These are phyloP conservation scores for Colletotrichum sp. DNA, from an alignment of 2,329 filamentous ascomycete genomes.

Conservation along the genomic window DNA sequence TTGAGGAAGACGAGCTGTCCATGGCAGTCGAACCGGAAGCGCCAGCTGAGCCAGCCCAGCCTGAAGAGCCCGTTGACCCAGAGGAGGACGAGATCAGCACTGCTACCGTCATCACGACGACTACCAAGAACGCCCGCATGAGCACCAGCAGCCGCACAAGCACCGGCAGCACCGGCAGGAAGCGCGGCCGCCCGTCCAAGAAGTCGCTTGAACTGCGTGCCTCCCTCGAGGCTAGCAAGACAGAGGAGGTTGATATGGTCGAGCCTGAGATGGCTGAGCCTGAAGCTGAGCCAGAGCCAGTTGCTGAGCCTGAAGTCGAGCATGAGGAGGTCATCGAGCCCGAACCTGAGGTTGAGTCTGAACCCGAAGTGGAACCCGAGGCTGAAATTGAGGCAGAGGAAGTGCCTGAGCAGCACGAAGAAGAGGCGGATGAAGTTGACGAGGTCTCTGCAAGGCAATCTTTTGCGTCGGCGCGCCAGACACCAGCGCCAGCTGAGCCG, in stretches of 20 bases:
- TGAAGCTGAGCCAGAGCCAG: not conserved
- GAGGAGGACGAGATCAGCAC: constrained; percentile 47
- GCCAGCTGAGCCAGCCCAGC: not conserved
- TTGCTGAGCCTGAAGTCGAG: constrained; percentile 23
- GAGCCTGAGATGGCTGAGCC: not conserved
- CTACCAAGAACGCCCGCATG: constrained; percentile 24
- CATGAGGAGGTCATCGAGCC: constrained; percentile 4
- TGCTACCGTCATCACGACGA: constrained; percentile 46
- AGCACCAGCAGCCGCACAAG: constrained; percentile 7
- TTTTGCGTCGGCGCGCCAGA: constrained; percentile 18
- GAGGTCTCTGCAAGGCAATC: constrained; percentile 6
- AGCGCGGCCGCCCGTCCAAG: constrained; percentile 36
- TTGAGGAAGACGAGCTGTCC: constrained; percentile 27
- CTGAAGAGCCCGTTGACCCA: constrained; percentile 14
- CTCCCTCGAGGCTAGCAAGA: constrained; percentile 15
- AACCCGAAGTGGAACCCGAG: constrained; percentile 26
- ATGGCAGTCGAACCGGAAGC: not conserved
- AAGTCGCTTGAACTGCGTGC: constrained; percentile 31
- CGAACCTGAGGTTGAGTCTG: not conserved
- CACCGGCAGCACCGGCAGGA: constrained; percentile 26
- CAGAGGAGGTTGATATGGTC: not conserved
- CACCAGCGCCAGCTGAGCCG: constrained; percentile 12
- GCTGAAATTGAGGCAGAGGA: constrained; percentile 20
- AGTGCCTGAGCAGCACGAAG: constrained; percentile 21
- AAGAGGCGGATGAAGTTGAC: constrained; percentile 22